phyloP scores from a whole-genome alignment of 23 red algal species.

The Gracilaria vermiculophylla region DNA sequence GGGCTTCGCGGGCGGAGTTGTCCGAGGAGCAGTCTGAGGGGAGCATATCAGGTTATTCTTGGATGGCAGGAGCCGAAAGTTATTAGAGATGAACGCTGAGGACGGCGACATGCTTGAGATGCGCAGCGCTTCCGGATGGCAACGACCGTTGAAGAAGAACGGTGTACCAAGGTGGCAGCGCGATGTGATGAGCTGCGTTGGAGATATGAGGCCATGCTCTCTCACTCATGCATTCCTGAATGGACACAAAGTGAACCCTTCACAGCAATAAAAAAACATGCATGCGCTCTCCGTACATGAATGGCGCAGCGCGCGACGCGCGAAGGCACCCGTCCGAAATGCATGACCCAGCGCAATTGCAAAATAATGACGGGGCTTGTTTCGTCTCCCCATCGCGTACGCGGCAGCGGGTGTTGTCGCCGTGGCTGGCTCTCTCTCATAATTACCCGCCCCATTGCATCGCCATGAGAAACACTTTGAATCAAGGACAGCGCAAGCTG shows the following conservation, averaged over 20 bases:
- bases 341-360: not conserved
- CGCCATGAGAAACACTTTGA: slow-evolving; percentile 11
- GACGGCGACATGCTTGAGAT: not conserved
- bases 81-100: not conserved
- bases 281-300: not conserved
- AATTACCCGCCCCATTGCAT: not conserved
- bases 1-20: not conserved
- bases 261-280: too few species aligned
- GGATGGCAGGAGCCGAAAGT: not conserved
- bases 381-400: not conserved
- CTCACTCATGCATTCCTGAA: too few species aligned
- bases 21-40: not conserved
- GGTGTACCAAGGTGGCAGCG: too few species aligned
- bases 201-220: too few species aligned
- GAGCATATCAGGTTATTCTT: not conserved
- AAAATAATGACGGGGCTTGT: not conserved
- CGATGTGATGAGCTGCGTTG: too few species aligned
- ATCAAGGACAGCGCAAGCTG: slow-evolving; percentile 14
- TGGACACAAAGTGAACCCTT: too few species aligned
- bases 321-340: not conserved
- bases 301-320: not conserved
- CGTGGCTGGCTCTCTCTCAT: not conserved
- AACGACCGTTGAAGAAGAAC: too few species aligned
- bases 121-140: too few species aligned
- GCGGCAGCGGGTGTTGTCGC: not conserved